These are phyloP conservation scores for Fusarium sp. DNA, from an alignment of 2,329 filamentous ascomycete species.

Conservation along the genomic window DNA sequence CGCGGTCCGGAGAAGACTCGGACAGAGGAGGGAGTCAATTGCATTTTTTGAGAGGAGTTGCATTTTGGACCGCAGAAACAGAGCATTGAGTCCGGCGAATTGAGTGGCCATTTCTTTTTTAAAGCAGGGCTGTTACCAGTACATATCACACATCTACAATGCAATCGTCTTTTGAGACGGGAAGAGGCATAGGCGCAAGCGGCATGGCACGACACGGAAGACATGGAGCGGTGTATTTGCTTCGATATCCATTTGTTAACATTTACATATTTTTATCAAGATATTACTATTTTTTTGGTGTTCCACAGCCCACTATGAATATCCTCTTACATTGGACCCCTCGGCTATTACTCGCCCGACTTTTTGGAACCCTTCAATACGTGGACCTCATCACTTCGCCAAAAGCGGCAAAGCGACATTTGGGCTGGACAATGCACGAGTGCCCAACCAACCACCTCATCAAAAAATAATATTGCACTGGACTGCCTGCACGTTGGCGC, in stretches of 20 bases:
- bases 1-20: slow-evolving; percentile 27
- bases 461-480: slow-evolving; percentile 4
- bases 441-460: slow-evolving; percentile 43
- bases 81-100: slow-evolving; percentile 24
- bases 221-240: slow-evolving; percentile 39
- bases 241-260: slow-evolving; percentile 45
- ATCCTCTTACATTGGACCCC: not conserved
- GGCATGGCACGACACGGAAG: slow-evolving; percentile 13
- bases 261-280: slow-evolving; percentile 32
- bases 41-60: slow-evolving; percentile 41
- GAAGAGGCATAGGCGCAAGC: slow-evolving; percentile 35
- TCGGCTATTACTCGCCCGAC: slow-evolving; percentile 8
- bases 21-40: slow-evolving; percentile 25
- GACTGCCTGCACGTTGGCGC: not conserved
- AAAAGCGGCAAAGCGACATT: slow-evolving; percentile 26
- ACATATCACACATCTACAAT: slow-evolving; percentile 25
- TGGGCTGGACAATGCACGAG: slow-evolving; percentile 36
- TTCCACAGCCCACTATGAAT: not conserved
- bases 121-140: slow-evolving; percentile 15
- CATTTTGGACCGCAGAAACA: slow-evolving; percentile 11
- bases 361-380: not conserved
- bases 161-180: slow-evolving; percentile 19
- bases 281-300: slow-evolving; percentile 14
- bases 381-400: slow-evolving; percentile 12
- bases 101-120: slow-evolving; percentile 11